Conservation (phyloP, 116 monocot species). For the Cymodocea nodosa region DNA sequence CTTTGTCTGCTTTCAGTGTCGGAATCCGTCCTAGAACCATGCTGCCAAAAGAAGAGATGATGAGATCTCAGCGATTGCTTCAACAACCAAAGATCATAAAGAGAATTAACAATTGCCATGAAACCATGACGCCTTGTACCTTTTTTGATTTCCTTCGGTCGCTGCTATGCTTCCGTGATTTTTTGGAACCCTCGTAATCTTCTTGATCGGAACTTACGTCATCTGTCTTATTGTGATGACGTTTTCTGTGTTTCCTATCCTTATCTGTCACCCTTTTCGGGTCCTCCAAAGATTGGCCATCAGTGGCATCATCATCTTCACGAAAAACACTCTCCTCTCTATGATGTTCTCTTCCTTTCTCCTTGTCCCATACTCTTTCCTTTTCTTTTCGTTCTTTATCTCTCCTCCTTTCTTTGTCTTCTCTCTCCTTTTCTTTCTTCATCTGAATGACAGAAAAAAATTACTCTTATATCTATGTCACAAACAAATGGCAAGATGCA, state of each 20-base stretch:
- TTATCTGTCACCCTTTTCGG: constrained; percentile 73
- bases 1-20: constrained; percentile 72
- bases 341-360: constrained; percentile 48
- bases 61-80: neutral
- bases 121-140: constrained; percentile 14
- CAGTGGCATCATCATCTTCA: constrained; percentile 35
- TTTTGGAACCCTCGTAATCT: constrained; percentile 54
- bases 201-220: constrained; percentile 78
- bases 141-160: constrained; percentile 84
- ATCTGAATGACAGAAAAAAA: constrained; percentile 20
- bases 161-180: constrained; percentile 63
- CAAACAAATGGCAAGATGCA: no score
- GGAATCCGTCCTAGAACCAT: constrained; percentile 58
- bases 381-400: constrained; percentile 9
- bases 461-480: neutral
- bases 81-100: no score
- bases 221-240: constrained; percentile 48
- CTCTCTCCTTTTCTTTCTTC: constrained; percentile 18
- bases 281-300: constrained; percentile 26
- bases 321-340: constrained; percentile 43
- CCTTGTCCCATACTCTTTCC: constrained; percentile 41
- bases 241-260: constrained; percentile 82
- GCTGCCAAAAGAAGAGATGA: constrained; percentile 19
- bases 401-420: constrained; percentile 11
- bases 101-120: no score